Conservation (phyloP, 345 rosid species). For the Eucalyptus microcorys region DNA sequence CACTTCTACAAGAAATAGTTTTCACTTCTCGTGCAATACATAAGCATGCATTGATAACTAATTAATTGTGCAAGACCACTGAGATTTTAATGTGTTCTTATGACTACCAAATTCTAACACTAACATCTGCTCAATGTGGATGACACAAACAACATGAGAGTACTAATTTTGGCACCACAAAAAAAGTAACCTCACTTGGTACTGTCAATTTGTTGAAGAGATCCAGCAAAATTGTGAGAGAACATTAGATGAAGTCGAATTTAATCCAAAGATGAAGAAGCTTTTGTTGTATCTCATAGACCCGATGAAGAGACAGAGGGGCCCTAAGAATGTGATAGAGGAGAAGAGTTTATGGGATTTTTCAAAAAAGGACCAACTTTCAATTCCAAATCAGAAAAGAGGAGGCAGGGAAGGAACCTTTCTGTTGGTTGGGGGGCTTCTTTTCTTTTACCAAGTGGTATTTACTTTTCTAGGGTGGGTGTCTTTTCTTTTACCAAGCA, state of each 20-base stretch:
- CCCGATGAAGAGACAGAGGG: neutral
- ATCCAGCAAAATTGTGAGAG: neutral
- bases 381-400: too few relatives aligned
- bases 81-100: neutral
- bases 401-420: neutral
- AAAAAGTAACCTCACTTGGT: neutral
- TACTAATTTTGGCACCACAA: neutral
- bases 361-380: neutral
- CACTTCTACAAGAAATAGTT: neutral
- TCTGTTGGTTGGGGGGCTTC: too few relatives aligned
- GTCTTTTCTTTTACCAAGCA: too few relatives aligned
- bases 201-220: neutral
- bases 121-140: neutral
- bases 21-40: neutral
- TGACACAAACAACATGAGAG: neutral
- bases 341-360: neutral
- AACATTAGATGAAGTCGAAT: neutral
- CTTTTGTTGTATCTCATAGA: neutral
- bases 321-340: neutral
- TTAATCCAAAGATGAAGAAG: neutral
- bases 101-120: neutral
- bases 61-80: neutral
- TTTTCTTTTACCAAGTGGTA: too few relatives aligned
- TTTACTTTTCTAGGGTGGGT: too few relatives aligned
- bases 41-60: rapidly evolving